Base-by-base conservation (phyloP, 257 asterid genomes). In the Nicotiana sylvestris region DNA sequence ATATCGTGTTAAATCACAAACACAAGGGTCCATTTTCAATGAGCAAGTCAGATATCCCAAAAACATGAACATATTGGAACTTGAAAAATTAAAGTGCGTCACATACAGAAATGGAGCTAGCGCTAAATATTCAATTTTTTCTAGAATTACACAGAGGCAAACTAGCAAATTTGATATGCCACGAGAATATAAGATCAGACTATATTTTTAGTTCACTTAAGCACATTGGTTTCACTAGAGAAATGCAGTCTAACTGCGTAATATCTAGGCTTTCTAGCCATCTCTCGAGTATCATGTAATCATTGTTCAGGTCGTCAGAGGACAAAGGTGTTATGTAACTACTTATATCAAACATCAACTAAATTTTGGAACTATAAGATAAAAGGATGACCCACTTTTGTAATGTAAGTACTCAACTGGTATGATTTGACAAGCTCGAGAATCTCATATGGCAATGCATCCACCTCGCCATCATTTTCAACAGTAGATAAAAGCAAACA, bases 391-490 rank as follows among this genome's bases (percentile, higher is more conserved):
- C 97, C 90, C 91, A 95, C 98, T 92, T 94, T 91, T 87, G 92
- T 87, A 43, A 88, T 88, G 92, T 90, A 93, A 89, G 95, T 86
- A 91, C 96, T 94, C 98, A 94, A 93, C 91, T 89, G 96, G 92
- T 90, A 92, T 84, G 87, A 85, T 77, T 90, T 89, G 87, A 94
- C 90, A 80, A 94, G 92, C 87, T 91, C 95, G 83, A 77, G 82
- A 81, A 96, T 92, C 66, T 84, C 89, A 84, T 85, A 89, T 18
- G 89, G 94, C 83, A 93, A 85, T 76, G 57, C 25, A 83, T 86
- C 90, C 56, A 78, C 29, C 80, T 84, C 83, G 49, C 82, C 86
- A 84, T 86, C 85, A 80, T 81, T 80, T 81, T 88, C 91, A 82
- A 58, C 78, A 86, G 89, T 10, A 85, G 94, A 93, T 76, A 96